These are phyloP conservation scores for Aspergillus mulundensis DNA, from an alignment of 495 filamentous ascomycete genomes.

Conservation along the genomic window DNA sequence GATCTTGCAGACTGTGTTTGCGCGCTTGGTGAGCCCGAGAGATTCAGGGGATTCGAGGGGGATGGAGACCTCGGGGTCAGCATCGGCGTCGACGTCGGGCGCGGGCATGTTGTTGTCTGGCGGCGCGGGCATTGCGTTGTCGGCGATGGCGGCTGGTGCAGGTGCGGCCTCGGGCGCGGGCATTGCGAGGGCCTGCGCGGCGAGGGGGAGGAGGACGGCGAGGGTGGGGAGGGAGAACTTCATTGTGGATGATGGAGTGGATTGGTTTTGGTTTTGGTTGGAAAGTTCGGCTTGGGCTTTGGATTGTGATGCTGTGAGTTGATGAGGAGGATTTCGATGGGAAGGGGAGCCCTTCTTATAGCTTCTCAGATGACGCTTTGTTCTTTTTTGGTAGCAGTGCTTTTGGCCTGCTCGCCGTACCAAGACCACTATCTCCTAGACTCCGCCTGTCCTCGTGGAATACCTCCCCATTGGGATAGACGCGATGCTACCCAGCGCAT, in stretches of 20 bases:
- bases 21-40: conserved; percentile 3
- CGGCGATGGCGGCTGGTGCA: too few relatives aligned
- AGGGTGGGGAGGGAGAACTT: conserved; percentile 3
- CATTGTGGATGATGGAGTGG: neutral
- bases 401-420: too few relatives aligned
- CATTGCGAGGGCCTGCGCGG: neutral
- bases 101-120: too few relatives aligned
- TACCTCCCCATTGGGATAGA: neutral
- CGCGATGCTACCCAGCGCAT: neutral
- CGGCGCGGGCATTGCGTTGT: too few relatives aligned
- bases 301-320: neutral
- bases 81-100: too few relatives aligned
- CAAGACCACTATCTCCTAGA: too few relatives aligned
- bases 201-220: neutral
- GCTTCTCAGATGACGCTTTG: too few relatives aligned
- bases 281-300: too few relatives aligned
- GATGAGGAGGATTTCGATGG: neutral
- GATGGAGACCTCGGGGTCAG: neutral
- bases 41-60: conserved; percentile 2
- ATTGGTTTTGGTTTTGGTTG: neutral
- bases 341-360: neutral
- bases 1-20: neutral
- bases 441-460: too few relatives aligned
- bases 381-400: too few relatives aligned
- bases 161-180: neutral